Evolutionary conservation across 495 filamentous ascomycete species (phyloP), one percentile per base, ranked within the genome.

Genomic region (Penicillium mononematosum): DNA sequence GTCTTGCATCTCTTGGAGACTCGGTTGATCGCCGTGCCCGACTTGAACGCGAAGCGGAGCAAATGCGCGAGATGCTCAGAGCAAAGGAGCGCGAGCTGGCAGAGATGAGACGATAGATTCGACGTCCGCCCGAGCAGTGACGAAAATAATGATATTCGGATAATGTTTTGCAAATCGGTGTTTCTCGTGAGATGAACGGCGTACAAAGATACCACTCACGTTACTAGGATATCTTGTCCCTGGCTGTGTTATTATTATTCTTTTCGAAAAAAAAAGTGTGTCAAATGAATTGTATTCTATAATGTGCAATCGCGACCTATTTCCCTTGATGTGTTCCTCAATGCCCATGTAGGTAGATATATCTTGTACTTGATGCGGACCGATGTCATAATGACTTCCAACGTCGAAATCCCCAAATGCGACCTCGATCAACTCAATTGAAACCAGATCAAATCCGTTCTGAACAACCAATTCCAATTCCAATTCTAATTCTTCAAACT

Each of bases 61-160:
- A 78, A 54, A 92, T 95, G 82, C 81, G 89, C 31, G 84, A 88
- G 63, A 75, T 87, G 65, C 72, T 96, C 36, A 79, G 82, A 19
- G 84, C 83, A 22, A 93, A 90, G 66, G 90, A 96, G 70, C 80
- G 85, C 50, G 90, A 95, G 55, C 70, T 95, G 55, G 88, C 87
- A 25, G 88, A 87, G 62, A 69, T 91, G 60, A 79, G 71, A 48
- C 67, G 70, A 29, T 68, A 62, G 53, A 36, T n/a, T 29, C 34
- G 41, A 56, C 16, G 55, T 31, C 53, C 32, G 49, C 44, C 45
- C 61, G 48, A 48, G 45, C 51, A 49, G 55, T 67, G 52, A 69
- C 57, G 66, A 66, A 60, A 24, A 41, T 66, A 61, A 68, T 57
- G 65, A 62, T 46, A 53, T 60, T 38, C 48, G 31, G 31, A 50